These are phyloP conservation scores for Colletotrichum limetticola DNA, from an alignment of 2,329 filamentous ascomycete genomes.

Conservation along the genomic window DNA sequence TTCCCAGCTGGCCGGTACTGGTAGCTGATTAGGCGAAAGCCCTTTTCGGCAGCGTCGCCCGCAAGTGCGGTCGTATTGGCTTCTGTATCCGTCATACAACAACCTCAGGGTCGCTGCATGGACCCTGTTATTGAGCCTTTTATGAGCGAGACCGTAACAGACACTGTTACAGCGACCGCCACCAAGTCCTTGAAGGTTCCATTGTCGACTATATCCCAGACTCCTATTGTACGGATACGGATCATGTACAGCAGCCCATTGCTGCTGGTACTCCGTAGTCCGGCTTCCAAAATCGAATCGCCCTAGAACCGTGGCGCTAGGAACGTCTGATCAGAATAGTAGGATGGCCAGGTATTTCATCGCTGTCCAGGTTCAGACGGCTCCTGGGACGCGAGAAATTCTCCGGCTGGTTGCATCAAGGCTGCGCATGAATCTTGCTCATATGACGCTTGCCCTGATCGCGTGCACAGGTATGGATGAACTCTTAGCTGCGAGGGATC, in stretches of 20 bases:
- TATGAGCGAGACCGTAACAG: background rate
- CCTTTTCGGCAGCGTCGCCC: slow-evolving; percentile 25
- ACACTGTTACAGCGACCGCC: slow-evolving; percentile 13
- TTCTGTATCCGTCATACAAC: slow-evolving; percentile 1
- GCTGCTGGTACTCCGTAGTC: background rate
- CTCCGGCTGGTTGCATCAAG: slow-evolving; percentile 41
- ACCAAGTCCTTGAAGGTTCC: background rate
- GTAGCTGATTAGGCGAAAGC: slow-evolving; percentile 17
- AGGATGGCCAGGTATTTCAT: background rate
- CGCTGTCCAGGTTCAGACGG: background rate
- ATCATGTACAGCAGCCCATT: background rate
- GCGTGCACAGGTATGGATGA: slow-evolving; percentile 26
- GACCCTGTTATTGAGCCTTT: background rate
- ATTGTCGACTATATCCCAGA: background rate
- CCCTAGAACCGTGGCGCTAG: slow-evolving; percentile 5
- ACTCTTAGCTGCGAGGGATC: slow-evolving; percentile 37
- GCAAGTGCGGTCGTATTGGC: background rate
- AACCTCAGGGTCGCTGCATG: background rate
- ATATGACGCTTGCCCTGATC: slow-evolving; percentile 28
- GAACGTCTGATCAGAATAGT: background rate
- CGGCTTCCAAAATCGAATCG: background rate
- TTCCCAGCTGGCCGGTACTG: slow-evolving; percentile 31
- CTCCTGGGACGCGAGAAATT: slow-evolving; percentile 35
- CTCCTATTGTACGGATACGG: background rate
- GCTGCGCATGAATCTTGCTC: slow-evolving; percentile 44